A percentile compares a stretch with the other conserved stretches of the same genome.
phyloP scores from a whole-genome alignment of 2,329 filamentous ascomycete genomes.

The Pyrenochaeta sp. region DNA sequence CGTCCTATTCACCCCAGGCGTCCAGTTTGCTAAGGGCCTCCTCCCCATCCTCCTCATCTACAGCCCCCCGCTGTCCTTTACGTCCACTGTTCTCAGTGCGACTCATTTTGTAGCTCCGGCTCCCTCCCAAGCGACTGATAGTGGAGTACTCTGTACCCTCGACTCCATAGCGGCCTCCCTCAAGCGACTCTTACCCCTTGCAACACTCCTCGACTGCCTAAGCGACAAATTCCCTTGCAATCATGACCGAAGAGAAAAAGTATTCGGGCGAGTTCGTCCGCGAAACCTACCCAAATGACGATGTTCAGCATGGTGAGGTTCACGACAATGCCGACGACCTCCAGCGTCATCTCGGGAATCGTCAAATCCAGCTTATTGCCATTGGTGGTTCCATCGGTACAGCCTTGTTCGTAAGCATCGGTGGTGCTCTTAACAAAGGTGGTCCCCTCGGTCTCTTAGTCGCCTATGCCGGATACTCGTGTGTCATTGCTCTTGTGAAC shows the following conservation, averaged over 20 bases:
- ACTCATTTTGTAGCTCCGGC: constrained; percentile 33
- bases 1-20: constrained; percentile 18
- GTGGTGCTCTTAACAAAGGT: constrained; percentile 61
- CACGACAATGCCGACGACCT: constrained; percentile 48
- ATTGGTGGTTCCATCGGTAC: constrained; percentile 54
- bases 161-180: constrained; percentile 25
- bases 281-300: constrained; percentile 31
- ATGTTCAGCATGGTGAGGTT: constrained; percentile 39
- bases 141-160: constrained; percentile 14
- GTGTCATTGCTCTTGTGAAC: constrained; percentile 68
- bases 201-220: constrained; percentile 22
- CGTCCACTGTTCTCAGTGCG: constrained; percentile 33
- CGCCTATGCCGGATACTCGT: constrained; percentile 65
- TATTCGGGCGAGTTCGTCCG: constrained; percentile 42
- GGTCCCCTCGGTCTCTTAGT: constrained; percentile 65
- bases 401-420: constrained; percentile 69
- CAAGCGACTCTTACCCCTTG: constrained; percentile 11
- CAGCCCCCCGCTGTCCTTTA: constrained; percentile 15
- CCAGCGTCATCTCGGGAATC: constrained; percentile 50
- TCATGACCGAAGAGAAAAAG: constrained; percentile 43
- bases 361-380: constrained; percentile 53
- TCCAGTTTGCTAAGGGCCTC: constrained; percentile 22
- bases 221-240: constrained; percentile 29
- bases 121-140: constrained; percentile 23
- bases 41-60: constrained; percentile 16